Evolutionary conservation across 2,329 filamentous ascomycete genomes (phyloP).

Genomic region (Exophiala sp.): DNA sequence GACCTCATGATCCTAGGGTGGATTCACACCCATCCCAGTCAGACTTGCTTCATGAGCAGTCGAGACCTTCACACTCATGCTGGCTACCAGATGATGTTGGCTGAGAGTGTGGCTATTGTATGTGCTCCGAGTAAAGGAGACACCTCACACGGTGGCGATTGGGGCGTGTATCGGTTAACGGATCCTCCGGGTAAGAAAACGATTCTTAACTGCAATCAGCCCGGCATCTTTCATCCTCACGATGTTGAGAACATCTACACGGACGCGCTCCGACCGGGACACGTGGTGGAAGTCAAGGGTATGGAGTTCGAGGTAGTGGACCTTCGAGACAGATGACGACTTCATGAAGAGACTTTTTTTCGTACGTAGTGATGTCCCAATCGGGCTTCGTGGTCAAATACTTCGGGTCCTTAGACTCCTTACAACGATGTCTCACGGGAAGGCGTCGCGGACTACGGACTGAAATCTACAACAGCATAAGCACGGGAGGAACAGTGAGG

Average conservation of each 20-base stretch:
- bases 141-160: constrained; percentile 50
- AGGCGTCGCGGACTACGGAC: not conserved
- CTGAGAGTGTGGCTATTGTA: constrained; percentile 94
- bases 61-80: constrained; percentile 90
- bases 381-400: constrained; percentile 6
- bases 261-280: constrained; percentile 65
- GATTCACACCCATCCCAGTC: constrained; percentile 97
- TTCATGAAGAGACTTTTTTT: not conserved
- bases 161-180: constrained; percentile 88
- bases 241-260: constrained; percentile 71
- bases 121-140: constrained; percentile 72
- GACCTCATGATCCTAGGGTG: constrained; percentile 86
- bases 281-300: constrained; percentile 66
- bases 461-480: not conserved
- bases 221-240: constrained; percentile 81
- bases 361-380: not conserved
- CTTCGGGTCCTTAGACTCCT: not conserved
- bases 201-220: constrained; percentile 74
- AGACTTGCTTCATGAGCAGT: constrained; percentile 97
- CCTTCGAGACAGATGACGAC: constrained; percentile 40
- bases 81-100: constrained; percentile 93
- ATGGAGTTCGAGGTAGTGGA: constrained; percentile 68
- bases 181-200: constrained; percentile 85
- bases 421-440: not conserved
- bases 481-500: not conserved